Evolutionary conservation across 768 basidiomycete genomes (phyloP).

Genomic region (Megacollybia marginata): DNA sequence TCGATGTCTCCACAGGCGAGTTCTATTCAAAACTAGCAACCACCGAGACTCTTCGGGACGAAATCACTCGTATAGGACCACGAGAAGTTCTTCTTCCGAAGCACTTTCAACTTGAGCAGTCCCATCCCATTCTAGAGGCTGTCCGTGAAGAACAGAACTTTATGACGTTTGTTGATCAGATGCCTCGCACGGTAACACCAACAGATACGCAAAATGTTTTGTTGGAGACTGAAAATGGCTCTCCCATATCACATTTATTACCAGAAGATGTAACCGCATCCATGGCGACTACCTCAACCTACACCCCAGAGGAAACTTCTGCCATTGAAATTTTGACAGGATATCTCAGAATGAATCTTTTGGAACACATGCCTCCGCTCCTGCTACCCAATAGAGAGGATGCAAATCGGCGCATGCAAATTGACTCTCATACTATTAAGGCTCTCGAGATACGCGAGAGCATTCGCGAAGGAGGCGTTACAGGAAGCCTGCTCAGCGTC

Average conservation of each 20-base stretch:
- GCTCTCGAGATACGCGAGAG: constrained; percentile 81
- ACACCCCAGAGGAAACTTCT: constrained; percentile 35
- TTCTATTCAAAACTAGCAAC: constrained; percentile 69
- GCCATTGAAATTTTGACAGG: constrained; percentile 58
- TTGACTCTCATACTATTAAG: constrained; percentile 83
- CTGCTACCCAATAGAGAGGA: constrained; percentile 51
- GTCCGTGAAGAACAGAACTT: constrained; percentile 50
- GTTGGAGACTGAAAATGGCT: background rate
- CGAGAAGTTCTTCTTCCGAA: constrained; percentile 71
- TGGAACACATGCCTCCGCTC: constrained; percentile 73
- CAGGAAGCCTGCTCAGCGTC: constrained; percentile 67
- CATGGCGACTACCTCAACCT: background rate
- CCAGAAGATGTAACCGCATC: constrained; percentile 1
- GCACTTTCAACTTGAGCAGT: constrained; percentile 23
- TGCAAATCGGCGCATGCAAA: constrained; percentile 63
- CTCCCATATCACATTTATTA: constrained; percentile 10
- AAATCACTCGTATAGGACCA: constrained; percentile 74
- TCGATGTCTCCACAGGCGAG: constrained; percentile 91
- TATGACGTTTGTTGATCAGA: constrained; percentile 37
- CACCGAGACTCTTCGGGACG: constrained; percentile 59
- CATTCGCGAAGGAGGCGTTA: constrained; percentile 60
- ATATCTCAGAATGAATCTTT: constrained; percentile 58
- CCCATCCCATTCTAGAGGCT: constrained; percentile 39
- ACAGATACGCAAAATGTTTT: constrained; percentile 1
- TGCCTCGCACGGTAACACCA: background rate